Base-by-base conservation (phyloP, 2,329 filamentous ascomycete species). In the Pseudopyricularia javanii region DNA sequence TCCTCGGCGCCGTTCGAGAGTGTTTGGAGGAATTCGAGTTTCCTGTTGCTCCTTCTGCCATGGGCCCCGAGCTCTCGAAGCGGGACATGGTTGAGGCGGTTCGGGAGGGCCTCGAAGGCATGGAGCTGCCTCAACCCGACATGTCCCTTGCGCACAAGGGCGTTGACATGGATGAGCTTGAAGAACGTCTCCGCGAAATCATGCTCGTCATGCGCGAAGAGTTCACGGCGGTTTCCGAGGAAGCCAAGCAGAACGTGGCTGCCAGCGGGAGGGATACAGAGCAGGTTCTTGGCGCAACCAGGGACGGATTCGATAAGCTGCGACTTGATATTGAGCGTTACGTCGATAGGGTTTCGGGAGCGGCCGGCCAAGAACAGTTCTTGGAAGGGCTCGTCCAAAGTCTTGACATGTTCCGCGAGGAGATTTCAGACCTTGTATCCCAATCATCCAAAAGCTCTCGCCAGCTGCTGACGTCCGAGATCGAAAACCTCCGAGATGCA, bases 1-100 rank as follows among this genome's bases (percentile, higher is more conserved):
- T 96, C 22, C 76, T 95, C 4, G 80, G 85, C 50, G 87, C 87
- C 3, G 87, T 97, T 22, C 82, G 87, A 26, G 88, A 95, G 65
- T 94, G 88, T 56, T 73, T 97, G 4, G 88, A 94, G 59, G 87
- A 89, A 58, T 86, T 93, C 58, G 88, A 91, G 61, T 87, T 87
- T 58, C 83, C 84, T 1, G 72, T 82, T 22, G 77, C 80, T 3
- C 74, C 78, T 1, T 76, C 78, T 12, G 75, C 76, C 28, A 65
- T 74, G 22, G 73, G 73, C 7, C 70, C 68, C 28, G 75, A 79
- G n/a, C 64, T 83, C 32, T 80, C 77, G 0, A 72, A 74, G 37
- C 77, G 84, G 26, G 81, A 85, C 56, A 76, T 86, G 68, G 64
- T 85, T 22, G 72, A 82, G 54, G 82, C 82, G 43, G 78, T 86